A percentile compares a stretch with the other conserved stretches of the same genome.
Conservation (phyloP, 495 filamentous ascomycete species). For the Annulohypoxylon nitens region DNA sequence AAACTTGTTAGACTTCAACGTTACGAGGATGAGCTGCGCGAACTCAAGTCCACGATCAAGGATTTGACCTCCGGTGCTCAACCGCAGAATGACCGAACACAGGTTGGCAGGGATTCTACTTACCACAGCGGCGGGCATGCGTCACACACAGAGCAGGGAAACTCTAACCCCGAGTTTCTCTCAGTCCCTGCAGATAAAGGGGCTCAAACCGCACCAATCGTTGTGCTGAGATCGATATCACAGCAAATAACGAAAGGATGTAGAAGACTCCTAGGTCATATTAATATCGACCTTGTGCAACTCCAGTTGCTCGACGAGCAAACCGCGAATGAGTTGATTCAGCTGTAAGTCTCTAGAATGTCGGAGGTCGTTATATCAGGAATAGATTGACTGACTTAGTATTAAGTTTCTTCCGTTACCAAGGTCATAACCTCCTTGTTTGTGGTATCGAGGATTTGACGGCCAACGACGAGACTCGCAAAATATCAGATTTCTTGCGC, state of each 20-base stretch:
- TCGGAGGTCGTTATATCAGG: neutral
- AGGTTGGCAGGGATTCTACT: conserved; percentile 5
- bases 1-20: conserved; percentile 37
- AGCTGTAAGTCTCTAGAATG: conserved; percentile 38
- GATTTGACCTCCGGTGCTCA: conserved; percentile 20
- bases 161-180: conserved; percentile 40
- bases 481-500: conserved; percentile 47
- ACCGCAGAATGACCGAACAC: conserved; percentile 7
- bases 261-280: conserved; percentile 42
- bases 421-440: conserved; percentile 47
- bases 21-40: conserved; percentile 46
- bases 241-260: conserved; percentile 45
- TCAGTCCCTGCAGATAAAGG: conserved; percentile 48
- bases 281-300: conserved; percentile 46
- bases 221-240: conserved; percentile 48
- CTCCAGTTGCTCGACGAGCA: conserved; percentile 50
- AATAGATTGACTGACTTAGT: neutral
- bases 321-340: conserved; percentile 46
- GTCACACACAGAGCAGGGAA: conserved; percentile 23
- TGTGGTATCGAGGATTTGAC: conserved; percentile 45
- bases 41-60: conserved; percentile 47
- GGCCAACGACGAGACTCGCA: conserved; percentile 50
- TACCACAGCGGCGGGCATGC: conserved; percentile 7
- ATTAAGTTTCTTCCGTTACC: conserved; percentile 44
- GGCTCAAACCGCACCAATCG: conserved; percentile 48